Evolutionary conservation across 805 yeast species (phyloP), one percentile per base, ranked within the genome.

Genomic region (Lipomyces mesembrius): DNA sequence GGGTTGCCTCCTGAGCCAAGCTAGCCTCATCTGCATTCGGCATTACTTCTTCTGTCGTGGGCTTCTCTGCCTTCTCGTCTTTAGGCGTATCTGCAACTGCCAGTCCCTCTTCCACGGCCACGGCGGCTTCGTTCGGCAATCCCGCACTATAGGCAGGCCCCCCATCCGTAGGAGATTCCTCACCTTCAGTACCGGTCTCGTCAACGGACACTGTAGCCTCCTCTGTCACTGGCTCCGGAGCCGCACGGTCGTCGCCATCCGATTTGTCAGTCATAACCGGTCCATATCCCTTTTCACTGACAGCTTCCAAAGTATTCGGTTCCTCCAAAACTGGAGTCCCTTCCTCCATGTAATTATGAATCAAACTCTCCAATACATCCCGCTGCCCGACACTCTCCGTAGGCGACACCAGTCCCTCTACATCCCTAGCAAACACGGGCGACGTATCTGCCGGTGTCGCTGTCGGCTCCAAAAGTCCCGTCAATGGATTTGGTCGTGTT

Each of bases 361-460:
- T 65, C 53, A 65, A 35, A 58, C 54, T 54, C 34, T 58, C 65
- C 39, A 65, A 22, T 22, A 59, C 52, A 59, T 65, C 68, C n/a
- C 43, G 62, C 60, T 17, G 51, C 51, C n/a, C 59, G 22, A 27
- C 56, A 55, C 63, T 52, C 37, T 56, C 61, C 20, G 60, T 54
- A 29, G 59, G 37, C 17, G 55, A 39, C 51, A 60, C n/a, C 29
- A 52, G 34, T 3, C 7, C 34, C 55, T 22, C 55, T 29, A 6
- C 55, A 7, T 57, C 53, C 43, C 3, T 34, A 14, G 7, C 25
- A 20, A 9, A 12, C 22, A 20, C 59, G 3, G 55, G 34, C 5
- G 34, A 29, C 55, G 3, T 17, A 11, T 52, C 55, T 22, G 27
- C 55, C 17, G 55, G 55, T 14, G 55, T 52, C n/a, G 55, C 55